Conservation (phyloP, 2,329 filamentous ascomycete genomes). For the Diaporthe citrichinensis region DNA sequence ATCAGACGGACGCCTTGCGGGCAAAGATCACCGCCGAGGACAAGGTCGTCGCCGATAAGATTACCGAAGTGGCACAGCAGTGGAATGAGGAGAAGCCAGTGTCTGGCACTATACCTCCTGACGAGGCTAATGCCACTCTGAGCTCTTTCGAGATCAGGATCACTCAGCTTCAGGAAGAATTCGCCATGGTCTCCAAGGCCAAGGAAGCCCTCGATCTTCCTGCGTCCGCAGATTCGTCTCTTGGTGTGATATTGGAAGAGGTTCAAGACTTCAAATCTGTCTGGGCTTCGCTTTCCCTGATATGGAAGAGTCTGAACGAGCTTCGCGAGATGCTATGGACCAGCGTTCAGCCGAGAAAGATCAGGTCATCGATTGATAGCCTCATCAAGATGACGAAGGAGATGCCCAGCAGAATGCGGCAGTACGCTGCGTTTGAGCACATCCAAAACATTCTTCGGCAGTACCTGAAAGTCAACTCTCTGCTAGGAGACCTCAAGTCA, state of each 20-base stretch:
- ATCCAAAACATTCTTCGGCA: slow-evolving; percentile 92
- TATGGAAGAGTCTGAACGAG: slow-evolving; percentile 97
- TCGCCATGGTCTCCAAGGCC: slow-evolving; percentile 93
- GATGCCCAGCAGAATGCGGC: slow-evolving; percentile 98
- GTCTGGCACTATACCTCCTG: slow-evolving; percentile 91
- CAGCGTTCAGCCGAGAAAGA: slow-evolving; percentile 93
- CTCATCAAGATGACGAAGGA: slow-evolving; percentile 99
- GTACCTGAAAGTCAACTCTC: slow-evolving; percentile 89
- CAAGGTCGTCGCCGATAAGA: slow-evolving; percentile 89
- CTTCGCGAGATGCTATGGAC: slow-evolving; percentile 94
- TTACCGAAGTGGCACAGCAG: slow-evolving; percentile 84
- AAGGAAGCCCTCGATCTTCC: slow-evolving; percentile 97
- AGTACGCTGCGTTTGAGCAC: slow-evolving; percentile 99
- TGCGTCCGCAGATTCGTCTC: slow-evolving; percentile 81
- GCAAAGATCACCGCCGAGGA: slow-evolving; percentile 97
- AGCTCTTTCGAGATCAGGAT: slow-evolving; percentile 87
- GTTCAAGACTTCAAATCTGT: slow-evolving; percentile 99
- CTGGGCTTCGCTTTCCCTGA: slow-evolving; percentile 94
- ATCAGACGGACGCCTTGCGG: slow-evolving; percentile 93
- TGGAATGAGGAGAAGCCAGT: slow-evolving; percentile 99
- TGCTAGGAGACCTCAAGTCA: slow-evolving; percentile 92
- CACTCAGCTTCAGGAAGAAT: slow-evolving; percentile 86
- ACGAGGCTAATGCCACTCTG: slow-evolving; percentile 87
- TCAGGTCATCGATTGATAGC: slow-evolving; percentile 88
- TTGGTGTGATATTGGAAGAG: slow-evolving; percentile 91